Percentiles rank a stretch among this genome's conserved stretches.
Conservation (phyloP, 352 stramenopile genomes). For the Phytophthora syringae region DNA sequence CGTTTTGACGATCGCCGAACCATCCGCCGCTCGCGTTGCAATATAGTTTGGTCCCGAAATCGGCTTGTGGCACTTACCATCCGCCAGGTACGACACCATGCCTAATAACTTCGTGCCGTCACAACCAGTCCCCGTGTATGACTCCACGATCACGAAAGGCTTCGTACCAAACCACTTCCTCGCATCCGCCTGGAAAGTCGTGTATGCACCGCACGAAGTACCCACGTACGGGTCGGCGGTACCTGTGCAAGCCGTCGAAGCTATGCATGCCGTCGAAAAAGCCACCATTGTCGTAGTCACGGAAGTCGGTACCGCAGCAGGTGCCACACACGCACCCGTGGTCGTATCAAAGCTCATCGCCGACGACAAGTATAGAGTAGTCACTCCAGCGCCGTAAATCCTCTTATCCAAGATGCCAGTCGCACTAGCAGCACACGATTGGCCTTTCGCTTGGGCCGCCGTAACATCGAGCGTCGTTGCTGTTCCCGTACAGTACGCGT, state of each 20-base stretch:
- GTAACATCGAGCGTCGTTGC: background rate
- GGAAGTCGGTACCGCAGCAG: background rate
- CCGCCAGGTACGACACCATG: slow-evolving; percentile 13
- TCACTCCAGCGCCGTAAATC: slow-evolving; percentile 2
- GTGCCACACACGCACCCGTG: background rate
- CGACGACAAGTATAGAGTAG: slow-evolving; percentile 1
- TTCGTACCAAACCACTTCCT: background rate
- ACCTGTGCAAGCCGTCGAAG: background rate
- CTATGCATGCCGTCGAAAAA: background rate
- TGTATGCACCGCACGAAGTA: background rate
- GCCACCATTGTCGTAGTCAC: background rate
- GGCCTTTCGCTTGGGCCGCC: background rate
- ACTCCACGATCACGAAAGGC: slow-evolving; percentile 13
- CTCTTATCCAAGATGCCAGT: slow-evolving; percentile 4
- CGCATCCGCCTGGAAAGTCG: background rate
- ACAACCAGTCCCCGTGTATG: background rate
- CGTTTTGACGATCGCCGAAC: background rate
- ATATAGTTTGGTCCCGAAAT: background rate
- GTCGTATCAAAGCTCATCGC: background rate
- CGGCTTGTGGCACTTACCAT: slow-evolving; percentile 21
- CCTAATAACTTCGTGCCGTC: background rate
- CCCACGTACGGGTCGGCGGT: background rate
- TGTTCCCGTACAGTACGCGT: background rate
- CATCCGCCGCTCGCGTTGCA: background rate
- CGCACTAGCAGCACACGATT: background rate